Conservation (phyloP, 495 filamentous ascomycete genomes). For the Chaetomium cochliodes region DNA sequence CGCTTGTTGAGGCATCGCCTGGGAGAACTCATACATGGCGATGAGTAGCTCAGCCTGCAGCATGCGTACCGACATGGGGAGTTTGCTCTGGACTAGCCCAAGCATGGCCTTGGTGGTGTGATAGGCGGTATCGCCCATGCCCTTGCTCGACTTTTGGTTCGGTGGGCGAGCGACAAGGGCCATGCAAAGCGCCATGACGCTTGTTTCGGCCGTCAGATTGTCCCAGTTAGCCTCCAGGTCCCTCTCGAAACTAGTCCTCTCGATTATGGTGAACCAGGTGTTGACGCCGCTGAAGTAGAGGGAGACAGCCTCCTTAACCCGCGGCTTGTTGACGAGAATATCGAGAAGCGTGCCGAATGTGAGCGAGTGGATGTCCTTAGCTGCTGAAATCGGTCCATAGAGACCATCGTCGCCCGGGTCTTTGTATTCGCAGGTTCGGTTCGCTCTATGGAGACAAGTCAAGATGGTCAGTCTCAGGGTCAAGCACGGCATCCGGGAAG, state of each 20-base stretch:
- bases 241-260: slow-evolving; percentile 24
- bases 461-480: background rate
- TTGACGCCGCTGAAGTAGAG: slow-evolving; percentile 32
- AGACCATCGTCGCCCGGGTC: background rate
- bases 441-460: background rate
- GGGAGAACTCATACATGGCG: slow-evolving; percentile 83
- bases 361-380: slow-evolving; percentile 30
- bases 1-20: slow-evolving; percentile 68
- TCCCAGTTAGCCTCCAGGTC: slow-evolving; percentile 28
- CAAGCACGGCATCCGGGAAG: background rate
- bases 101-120: slow-evolving; percentile 33
- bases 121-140: slow-evolving; percentile 29
- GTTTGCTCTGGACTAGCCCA: slow-evolving; percentile 29
- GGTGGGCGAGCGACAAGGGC: slow-evolving; percentile 27
- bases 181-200: slow-evolving; percentile 34
- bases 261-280: slow-evolving; percentile 36
- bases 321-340: slow-evolving; percentile 59
- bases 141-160: slow-evolving; percentile 14
- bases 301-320: slow-evolving; percentile 57
- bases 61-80: slow-evolving; percentile 25
- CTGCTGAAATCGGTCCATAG: slow-evolving; percentile 24
- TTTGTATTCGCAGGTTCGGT: slow-evolving; percentile 9
- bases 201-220: slow-evolving; percentile 31
- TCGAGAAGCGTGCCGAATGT: slow-evolving; percentile 65
- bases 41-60: slow-evolving; percentile 74